These are phyloP conservation scores for Capsicum baccatum DNA, from an alignment of 257 asterid species.

Conservation along the genomic window DNA sequence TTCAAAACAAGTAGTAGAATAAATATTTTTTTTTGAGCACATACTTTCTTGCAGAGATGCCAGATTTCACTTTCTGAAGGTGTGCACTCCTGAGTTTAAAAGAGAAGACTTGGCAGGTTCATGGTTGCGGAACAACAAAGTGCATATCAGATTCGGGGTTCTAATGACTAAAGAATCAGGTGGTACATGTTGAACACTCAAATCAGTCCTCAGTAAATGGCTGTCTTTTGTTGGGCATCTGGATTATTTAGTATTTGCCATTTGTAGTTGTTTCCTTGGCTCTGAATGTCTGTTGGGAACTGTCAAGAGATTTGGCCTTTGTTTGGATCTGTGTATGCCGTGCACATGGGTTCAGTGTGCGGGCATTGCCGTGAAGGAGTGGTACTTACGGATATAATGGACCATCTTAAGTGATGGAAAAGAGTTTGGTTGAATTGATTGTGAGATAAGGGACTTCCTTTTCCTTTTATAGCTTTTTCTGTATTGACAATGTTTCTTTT, in stretches of 20 bases:
- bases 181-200: not conserved
- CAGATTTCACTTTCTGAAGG: constrained; percentile 10
- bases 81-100: not conserved
- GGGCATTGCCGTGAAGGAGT: not conserved
- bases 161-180: constrained; percentile 2
- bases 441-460: constrained; percentile 4
- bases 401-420: constrained; percentile 13
- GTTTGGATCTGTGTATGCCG: not conserved
- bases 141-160: not conserved
- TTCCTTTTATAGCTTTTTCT: not conserved
- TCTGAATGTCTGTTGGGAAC: not conserved
- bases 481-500: not conserved
- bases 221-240: not conserved
- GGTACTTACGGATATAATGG: not conserved
- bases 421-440: not conserved
- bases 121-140: not conserved
- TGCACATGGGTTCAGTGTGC: not conserved
- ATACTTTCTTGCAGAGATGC: not conserved
- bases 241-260: not conserved
- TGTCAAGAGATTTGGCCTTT: not conserved
- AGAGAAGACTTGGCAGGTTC: not conserved
- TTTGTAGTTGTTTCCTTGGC: not conserved
- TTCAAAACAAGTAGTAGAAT: not conserved
- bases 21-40: not conserved
- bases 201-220: not conserved